A percentile compares a stretch with the other conserved stretches of the same genome.
Evolutionary conservation across 257 asterid genomes (phyloP).

Genomic region (Craterostigma plantagineum): DNA sequence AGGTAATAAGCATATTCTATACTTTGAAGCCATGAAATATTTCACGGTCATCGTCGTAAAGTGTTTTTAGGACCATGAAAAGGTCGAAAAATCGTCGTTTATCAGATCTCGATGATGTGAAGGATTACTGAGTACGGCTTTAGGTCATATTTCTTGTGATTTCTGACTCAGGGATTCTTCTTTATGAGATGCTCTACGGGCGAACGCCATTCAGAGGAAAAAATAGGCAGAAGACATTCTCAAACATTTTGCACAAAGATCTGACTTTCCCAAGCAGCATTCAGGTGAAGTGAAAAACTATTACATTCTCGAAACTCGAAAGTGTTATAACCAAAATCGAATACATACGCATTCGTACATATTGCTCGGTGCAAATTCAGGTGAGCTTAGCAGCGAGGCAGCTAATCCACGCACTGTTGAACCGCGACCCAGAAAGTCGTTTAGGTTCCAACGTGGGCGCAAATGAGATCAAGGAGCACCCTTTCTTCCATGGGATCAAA

Average conservation of each 20-base stretch:
- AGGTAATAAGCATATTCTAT: conserved; percentile 36
- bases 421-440: conserved; percentile 72
- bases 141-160: too few species aligned
- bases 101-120: too few species aligned
- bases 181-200: conserved; percentile 87
- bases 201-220: conserved; percentile 97
- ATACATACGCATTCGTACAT: too few species aligned
- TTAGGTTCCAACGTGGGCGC: conserved; percentile 85
- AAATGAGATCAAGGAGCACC: conserved; percentile 72
- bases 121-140: too few species aligned
- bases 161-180: conserved; percentile 48
- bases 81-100: too few species aligned
- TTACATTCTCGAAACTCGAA: too few species aligned
- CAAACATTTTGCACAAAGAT: conserved; percentile 86
- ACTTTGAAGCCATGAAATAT: too few species aligned
- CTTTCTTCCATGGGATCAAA: conserved; percentile 67
- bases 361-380: conserved; percentile 34
- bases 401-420: conserved; percentile 51
- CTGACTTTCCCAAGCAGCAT: conserved; percentile 97
- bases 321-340: too few species aligned
- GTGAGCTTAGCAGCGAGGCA: conserved; percentile 68
- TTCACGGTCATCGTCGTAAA: too few species aligned
- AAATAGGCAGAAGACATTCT: conserved; percentile 86
- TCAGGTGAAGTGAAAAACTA: conserved; percentile 32
- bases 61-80: too few species aligned